Conservation (phyloP, 1,139 yeast species). For the Candida mesenterica region DNA sequence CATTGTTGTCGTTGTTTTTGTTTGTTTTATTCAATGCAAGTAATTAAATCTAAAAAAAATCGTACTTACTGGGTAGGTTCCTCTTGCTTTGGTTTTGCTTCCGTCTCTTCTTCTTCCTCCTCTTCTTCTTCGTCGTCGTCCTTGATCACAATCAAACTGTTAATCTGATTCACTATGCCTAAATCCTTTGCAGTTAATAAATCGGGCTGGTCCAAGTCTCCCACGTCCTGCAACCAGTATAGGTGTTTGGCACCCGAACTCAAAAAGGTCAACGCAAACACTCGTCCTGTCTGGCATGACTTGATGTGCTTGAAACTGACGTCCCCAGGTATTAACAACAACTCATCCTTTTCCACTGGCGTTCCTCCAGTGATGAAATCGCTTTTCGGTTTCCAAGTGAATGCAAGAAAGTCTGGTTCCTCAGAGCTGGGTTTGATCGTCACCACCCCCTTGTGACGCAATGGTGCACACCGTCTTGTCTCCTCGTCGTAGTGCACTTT, state of each 20-base stretch:
- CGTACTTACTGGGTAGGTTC: not conserved
- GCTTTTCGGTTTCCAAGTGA: constrained; percentile 43
- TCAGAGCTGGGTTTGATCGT: constrained; percentile 58
- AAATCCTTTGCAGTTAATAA: constrained; percentile 65
- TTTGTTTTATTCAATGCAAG: no score
- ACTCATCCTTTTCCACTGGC: constrained; percentile 55
- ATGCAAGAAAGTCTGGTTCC: constrained; percentile 49
- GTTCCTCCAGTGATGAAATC: constrained; percentile 26
- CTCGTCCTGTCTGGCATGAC: constrained; percentile 80
- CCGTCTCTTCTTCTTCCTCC: constrained; percentile 35
- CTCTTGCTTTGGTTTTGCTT: constrained; percentile 11
- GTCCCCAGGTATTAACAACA: constrained; percentile 89
- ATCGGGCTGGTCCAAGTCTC: constrained; percentile 61
- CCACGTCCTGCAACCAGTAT: constrained; percentile 89
- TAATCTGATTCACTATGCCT: constrained; percentile 50
- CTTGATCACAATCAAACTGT: constrained; percentile 46
- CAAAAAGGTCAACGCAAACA: constrained; percentile 75
- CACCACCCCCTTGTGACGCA: constrained; percentile 73
- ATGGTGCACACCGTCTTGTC: constrained; percentile 70
- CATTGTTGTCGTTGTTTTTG: no score
- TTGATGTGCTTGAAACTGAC: constrained; percentile 76
- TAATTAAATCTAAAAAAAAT: not conserved
- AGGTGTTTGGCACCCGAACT: constrained; percentile 82
- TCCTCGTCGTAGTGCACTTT: constrained; percentile 72
- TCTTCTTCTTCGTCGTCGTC: constrained; percentile 49